A percentile compares a stretch with the other conserved stretches of the same genome.
These are phyloP conservation scores for Crithidia fasciculata DNA, from an alignment of 208 protist species.

Conservation along the genomic window DNA sequence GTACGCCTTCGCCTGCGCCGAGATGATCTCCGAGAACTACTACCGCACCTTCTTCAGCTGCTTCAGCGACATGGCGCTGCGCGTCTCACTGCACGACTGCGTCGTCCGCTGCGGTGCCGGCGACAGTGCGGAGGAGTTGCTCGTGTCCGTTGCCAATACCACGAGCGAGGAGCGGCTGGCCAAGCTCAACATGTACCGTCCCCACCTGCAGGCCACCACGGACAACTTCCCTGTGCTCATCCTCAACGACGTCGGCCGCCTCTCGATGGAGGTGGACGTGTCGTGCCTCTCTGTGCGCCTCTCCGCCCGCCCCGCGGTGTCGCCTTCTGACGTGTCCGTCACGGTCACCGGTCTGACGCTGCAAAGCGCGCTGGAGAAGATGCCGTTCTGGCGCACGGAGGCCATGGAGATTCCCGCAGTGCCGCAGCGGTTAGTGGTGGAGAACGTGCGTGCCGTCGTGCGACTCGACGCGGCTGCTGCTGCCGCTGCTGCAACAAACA, in stretches of 20 bases:
- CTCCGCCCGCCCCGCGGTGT: background rate
- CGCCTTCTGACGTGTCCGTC: constrained; percentile 16
- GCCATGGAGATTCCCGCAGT: constrained; percentile 22
- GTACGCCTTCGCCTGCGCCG: constrained; percentile 38
- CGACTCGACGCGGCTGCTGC: constrained; percentile 14
- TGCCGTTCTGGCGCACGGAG: constrained; percentile 34
- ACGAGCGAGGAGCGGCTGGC: constrained; percentile 19
- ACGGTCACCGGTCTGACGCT: constrained; percentile 16
- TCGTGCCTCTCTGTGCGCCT: constrained; percentile 11
- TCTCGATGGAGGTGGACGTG: constrained; percentile 29
- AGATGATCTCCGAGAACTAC: constrained; percentile 45
- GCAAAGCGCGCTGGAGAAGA: constrained; percentile 28
- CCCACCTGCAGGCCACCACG: constrained; percentile 11
- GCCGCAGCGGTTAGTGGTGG: constrained; percentile 19
- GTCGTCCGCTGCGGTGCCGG: constrained; percentile 24
- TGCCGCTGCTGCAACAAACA: background rate
- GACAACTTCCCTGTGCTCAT: constrained; percentile 33
- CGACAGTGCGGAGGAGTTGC: constrained; percentile 14
- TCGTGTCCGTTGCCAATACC: constrained; percentile 19
- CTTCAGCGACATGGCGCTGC: constrained; percentile 57
- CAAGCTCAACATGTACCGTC: constrained; percentile 15
- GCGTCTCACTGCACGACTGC: constrained; percentile 36
- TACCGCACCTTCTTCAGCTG: constrained; percentile 69
- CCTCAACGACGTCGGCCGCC: constrained; percentile 17
- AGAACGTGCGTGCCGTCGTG: constrained; percentile 14